phyloP scores from a whole-genome alignment of 179 eudicot genomes.

The Nepenthes alata region DNA sequence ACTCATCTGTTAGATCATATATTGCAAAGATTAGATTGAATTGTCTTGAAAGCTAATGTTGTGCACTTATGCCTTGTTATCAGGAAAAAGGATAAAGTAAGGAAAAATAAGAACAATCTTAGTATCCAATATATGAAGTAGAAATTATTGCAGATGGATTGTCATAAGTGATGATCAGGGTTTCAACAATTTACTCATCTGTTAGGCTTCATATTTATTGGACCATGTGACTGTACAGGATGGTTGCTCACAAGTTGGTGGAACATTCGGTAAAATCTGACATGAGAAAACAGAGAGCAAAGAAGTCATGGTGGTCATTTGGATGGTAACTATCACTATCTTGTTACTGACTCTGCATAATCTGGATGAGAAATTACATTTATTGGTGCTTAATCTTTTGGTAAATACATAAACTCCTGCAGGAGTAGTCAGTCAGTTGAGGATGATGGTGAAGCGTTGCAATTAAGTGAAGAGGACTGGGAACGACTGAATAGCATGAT shows the following conservation, averaged over 20 bases:
- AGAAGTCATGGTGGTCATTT: slow-evolving; percentile 93
- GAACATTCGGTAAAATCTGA: slow-evolving; percentile 65
- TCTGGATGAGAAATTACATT: neutral
- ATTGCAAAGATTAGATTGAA: too few species aligned
- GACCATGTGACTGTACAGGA: slow-evolving; percentile 26
- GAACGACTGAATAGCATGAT: slow-evolving; percentile 72
- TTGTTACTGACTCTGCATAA: neutral
- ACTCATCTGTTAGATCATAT: too few species aligned
- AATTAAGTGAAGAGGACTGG: slow-evolving; percentile 75
- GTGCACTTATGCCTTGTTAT: too few species aligned
- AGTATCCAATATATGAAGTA: neutral
- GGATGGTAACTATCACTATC: slow-evolving; percentile 45
- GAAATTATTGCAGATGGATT: too few species aligned
- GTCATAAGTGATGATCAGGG: too few species aligned
- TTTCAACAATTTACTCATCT: too few species aligned
- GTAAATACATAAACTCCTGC: slow-evolving; percentile 15
- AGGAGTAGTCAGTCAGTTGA: slow-evolving; percentile 54
- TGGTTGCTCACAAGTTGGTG: slow-evolving; percentile 96
- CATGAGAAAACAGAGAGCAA: slow-evolving; percentile 48
- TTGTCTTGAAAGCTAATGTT: too few species aligned
- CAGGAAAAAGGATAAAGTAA: too few species aligned
- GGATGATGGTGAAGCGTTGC: slow-evolving; percentile 54
- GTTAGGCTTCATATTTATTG: neutral
- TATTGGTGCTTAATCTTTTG: slow-evolving; percentile 3
- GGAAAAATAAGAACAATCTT: neutral